phyloP scores from a whole-genome alignment of 805 yeast genomes.

The Candida hungchunana region DNA sequence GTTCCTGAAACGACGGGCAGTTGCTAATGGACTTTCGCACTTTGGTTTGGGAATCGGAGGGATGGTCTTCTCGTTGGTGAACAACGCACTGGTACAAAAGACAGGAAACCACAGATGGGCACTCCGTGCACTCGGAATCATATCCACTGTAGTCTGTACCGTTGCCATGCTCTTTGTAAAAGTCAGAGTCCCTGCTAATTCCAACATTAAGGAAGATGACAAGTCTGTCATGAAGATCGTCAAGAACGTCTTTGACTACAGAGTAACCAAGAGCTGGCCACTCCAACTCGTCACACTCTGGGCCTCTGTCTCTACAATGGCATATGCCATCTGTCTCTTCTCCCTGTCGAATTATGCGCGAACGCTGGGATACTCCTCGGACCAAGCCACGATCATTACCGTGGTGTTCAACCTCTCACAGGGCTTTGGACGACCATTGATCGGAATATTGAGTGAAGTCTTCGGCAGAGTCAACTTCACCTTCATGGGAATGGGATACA shows the following conservation, averaged over 20 bases:
- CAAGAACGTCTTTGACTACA: conserved; percentile 32
- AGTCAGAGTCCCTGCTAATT: conserved; percentile 37
- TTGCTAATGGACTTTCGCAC: conserved; percentile 46
- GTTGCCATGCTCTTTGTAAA: conserved; percentile 40
- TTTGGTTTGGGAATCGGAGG: conserved; percentile 55
- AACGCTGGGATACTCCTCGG: conserved; percentile 40
- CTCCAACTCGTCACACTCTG: conserved; percentile 34
- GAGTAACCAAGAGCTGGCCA: conserved; percentile 29
- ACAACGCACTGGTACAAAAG: conserved; percentile 37
- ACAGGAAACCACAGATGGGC: conserved; percentile 45
- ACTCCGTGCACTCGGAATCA: conserved; percentile 40
- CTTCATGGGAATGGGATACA: conserved; percentile 30
- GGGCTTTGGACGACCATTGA: conserved; percentile 43
- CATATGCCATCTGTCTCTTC: conserved; percentile 41
- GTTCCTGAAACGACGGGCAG: conserved; percentile 46
- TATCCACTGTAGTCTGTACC: conserved; percentile 33
- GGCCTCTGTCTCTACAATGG: conserved; percentile 34
- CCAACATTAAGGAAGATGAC: conserved; percentile 15
- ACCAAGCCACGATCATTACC: conserved; percentile 41
- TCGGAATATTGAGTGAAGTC: conserved; percentile 42
- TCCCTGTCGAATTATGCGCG: conserved; percentile 45
- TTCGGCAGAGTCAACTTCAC: conserved; percentile 46
- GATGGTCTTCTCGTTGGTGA: conserved; percentile 37
- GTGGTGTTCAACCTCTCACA: conserved; percentile 45
- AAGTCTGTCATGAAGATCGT: conserved; percentile 19